Percentiles rank a stretch among this genome's conserved stretches.
Evolutionary conservation across 2,329 filamentous ascomycete species (phyloP).

Genomic region (Arachnomyces sp.): DNA sequence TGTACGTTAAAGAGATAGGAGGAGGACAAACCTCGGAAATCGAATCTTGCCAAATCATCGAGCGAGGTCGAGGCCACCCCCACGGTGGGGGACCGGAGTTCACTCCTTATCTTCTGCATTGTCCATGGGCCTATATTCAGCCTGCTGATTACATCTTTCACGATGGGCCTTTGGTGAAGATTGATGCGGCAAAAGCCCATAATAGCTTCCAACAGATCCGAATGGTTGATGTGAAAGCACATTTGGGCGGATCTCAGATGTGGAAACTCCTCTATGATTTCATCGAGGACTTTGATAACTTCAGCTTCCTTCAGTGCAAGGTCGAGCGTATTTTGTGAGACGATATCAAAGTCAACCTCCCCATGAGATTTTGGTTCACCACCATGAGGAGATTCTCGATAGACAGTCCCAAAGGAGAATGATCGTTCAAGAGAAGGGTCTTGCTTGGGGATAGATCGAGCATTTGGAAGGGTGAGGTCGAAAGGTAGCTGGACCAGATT

Average conservation of each 20-base stretch:
- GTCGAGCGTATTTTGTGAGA: conserved; percentile 74
- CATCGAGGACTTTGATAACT: conserved; percentile 86
- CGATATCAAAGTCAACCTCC: conserved; percentile 93
- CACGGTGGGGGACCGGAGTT: conserved; percentile 71
- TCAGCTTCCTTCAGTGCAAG: conserved; percentile 86
- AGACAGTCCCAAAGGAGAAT: conserved; percentile 82
- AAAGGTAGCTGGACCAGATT: conserved; percentile 91
- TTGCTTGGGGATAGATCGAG: conserved; percentile 65
- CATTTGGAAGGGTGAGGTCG: conserved; percentile 83
- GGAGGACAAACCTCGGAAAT: conserved; percentile 62
- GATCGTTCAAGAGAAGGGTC: conserved; percentile 61
- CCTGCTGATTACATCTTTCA: conserved; percentile 78
- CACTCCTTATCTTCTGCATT: conserved; percentile 74
- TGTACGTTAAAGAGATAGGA: conserved; percentile 29
- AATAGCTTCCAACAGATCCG: conserved; percentile 75
- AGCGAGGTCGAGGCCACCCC: conserved; percentile 82
- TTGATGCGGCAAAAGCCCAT: conserved; percentile 83
- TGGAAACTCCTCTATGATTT: conserved; percentile 75
- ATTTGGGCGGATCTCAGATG: conserved; percentile 62
- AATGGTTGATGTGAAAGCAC: conserved; percentile 87
- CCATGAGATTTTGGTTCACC: conserved; percentile 75
- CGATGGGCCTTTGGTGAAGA: conserved; percentile 55
- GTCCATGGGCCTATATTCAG: conserved; percentile 72
- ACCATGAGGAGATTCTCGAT: conserved; percentile 67
- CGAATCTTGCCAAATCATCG: conserved; percentile 82